Base-by-base conservation (phyloP, 1,284 basidiomycete species). In the Bondarzewia mesenterica region DNA sequence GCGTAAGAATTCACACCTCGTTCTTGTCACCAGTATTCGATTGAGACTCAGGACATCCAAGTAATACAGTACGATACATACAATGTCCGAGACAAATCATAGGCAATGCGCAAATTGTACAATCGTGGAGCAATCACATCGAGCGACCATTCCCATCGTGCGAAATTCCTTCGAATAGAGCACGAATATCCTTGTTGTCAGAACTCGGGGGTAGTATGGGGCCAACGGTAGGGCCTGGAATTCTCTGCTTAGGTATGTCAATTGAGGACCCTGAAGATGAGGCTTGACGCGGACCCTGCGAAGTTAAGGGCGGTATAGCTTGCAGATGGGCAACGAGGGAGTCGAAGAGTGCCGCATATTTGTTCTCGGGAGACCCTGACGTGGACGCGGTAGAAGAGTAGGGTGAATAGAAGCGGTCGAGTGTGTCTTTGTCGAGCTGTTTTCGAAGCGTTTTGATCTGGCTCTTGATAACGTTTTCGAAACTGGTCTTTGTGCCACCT, bases 371-470 rank as follows among this genome's bases (percentile, higher is more conserved):
- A n/a, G n/a, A n/a, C n/a, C n/a, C n/a, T n/a, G n/a, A n/a, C n/a
- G n/a, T 39, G 20, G 37, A 39, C 18, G 37, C 8, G 37, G 18
- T 7, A 16, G 37, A 16, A 14, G 37, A 16, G n/a, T 7, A 4
- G 16, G 3, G 20, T 8, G 37, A 16, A 36, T 29, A 18, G 7
- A 27, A 21, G 23, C 16, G n/a, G 14, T 29, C 42, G 23, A 47
- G 15, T 2, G 50, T 42, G 20, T 36, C 44, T 59, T 59, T 55
- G 70, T 72, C n/a, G 50, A 58, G 57, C 65, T 71, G 56, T 23
- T 46, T 55, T 47, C 54, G 50, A 32, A 55, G 50, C 7, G 46
- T 44, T 26, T 53, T 46, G 35, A 55, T 54, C 42, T 54, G 48
- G 5, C 5, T n/a, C 20, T 25, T 49, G 38, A 54, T 53, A 41